Evolutionary conservation across 2,329 filamentous ascomycete genomes (phyloP).

Genomic region (Aspergillus novofumigatus): DNA sequence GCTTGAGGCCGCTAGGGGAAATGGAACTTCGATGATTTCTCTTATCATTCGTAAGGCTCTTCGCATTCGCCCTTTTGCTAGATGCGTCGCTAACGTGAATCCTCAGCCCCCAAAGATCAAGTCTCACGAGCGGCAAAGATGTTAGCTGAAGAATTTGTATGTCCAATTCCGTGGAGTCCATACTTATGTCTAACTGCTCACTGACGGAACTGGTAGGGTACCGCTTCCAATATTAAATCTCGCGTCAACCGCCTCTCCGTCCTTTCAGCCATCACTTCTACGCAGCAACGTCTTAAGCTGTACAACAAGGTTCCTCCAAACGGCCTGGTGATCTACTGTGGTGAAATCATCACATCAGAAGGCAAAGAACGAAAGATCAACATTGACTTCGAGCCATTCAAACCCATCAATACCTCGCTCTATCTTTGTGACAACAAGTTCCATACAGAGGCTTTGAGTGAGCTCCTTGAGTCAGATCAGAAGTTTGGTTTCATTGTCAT

Average conservation of each 20-base stretch:
- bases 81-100: conserved; percentile 16
- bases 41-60: conserved; percentile 83
- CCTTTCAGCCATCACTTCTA: conserved; percentile 95
- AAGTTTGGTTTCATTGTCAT: conserved; percentile 99
- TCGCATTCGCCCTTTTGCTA: neutral
- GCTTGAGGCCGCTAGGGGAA: conserved; percentile 92
- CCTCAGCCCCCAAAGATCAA: conserved; percentile 89
- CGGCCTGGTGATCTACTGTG: conserved; percentile 96
- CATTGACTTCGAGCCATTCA: conserved; percentile 99
- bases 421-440: conserved; percentile 99
- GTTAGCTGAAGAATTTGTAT: conserved; percentile 99
- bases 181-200: neutral
- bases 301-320: conserved; percentile 99
- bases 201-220: conserved; percentile 59
- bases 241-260: conserved; percentile 98
- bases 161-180: conserved; percentile 29
- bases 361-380: conserved; percentile 99
- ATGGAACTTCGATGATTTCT: conserved; percentile 99
- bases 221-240: conserved; percentile 98
- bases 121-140: conserved; percentile 95
- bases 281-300: conserved; percentile 96
- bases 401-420: conserved; percentile 98
- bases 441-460: conserved; percentile 93
- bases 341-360: conserved; percentile 98
- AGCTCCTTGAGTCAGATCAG: conserved; percentile 96